Evolutionary conservation across 2,329 filamentous ascomycete species (phyloP), one percentile per base, ranked within the genome.

Genomic region (Alternaria infectoria): DNA sequence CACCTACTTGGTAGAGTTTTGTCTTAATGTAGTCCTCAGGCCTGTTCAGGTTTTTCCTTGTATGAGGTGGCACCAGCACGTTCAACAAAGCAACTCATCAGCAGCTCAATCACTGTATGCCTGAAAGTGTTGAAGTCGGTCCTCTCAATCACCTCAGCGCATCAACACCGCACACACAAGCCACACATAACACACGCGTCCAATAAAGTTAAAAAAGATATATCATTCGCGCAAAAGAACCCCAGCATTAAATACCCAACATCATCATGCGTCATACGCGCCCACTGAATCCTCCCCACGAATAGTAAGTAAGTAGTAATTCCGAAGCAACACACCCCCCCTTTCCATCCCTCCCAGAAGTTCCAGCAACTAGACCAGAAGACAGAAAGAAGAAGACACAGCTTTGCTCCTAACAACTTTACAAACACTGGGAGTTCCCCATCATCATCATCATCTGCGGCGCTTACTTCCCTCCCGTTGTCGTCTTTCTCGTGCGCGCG

Each of bases 231-330:
- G 28, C 26, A 30, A 52, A 40, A 52, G 32, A 23, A n/a, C 9
- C 49, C 30, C 54, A 62, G 59, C 59, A 62, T 62, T 62, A 62
- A 59, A 62, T 59, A 62, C 55, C 60, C 57, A 54, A 54, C 49
- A 54, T 54, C 52, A 54, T 40, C 52, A 54, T 54, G 11, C 52
- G 32, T 54, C 44, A 36, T 44, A 25, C 52, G 32, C 44, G 32
- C 52, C 44, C 46, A 23, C 32, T 23, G 21, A 52, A 52, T 57
- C 45, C 19, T 25, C 30, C 19, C 28, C 28, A 49, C 55, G 49
- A 52, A 36, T 2, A 32, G 49, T 44, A n/a, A 40, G 36, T 36
- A 40, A 23, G 28, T 36, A 25, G 49, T 36, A 52, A 21, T 52
- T 52, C 11, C 32, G 49, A 17, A 15, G 19, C 30, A 51, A 32